Conservation (phyloP, 345 rosid species). For the Linum lewisii region DNA sequence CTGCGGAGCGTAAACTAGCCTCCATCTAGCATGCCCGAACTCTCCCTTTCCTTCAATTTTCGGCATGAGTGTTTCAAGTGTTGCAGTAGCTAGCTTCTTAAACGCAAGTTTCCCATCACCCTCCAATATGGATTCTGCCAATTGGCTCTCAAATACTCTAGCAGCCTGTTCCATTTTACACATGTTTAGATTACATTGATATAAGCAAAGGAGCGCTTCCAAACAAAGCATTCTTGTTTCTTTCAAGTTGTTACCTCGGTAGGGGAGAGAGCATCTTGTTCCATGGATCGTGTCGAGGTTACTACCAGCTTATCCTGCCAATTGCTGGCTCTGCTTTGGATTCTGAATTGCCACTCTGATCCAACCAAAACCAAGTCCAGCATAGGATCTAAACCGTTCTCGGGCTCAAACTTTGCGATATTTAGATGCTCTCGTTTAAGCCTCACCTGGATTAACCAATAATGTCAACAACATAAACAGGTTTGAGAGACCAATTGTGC, state of each 20-base stretch:
- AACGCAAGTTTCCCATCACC: constrained; percentile 95
- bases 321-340: constrained; percentile 91
- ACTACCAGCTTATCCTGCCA: constrained; percentile 96
- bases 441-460: constrained; percentile 61
- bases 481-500: neutral
- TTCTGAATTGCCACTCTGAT: constrained; percentile 95
- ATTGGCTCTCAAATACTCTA: constrained; percentile 84
- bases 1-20: constrained; percentile 96
- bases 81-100: constrained; percentile 93
- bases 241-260: constrained; percentile 51
- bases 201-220: too few species aligned
- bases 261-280: constrained; percentile 91
- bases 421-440: constrained; percentile 90
- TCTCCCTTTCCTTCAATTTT: constrained; percentile 96
- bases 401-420: constrained; percentile 92
- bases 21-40: constrained; percentile 96
- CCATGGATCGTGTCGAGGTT: constrained; percentile 84
- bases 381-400: constrained; percentile 80
- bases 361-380: constrained; percentile 95
- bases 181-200: too few species aligned
- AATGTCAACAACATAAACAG: constrained; percentile 7
- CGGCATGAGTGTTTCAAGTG: constrained; percentile 88
- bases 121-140: constrained; percentile 96
- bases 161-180: constrained; percentile 51
- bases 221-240: too few species aligned